phyloP scores from a whole-genome alignment of 1,284 basidiomycete genomes.

The Caloboletus inedulis region DNA sequence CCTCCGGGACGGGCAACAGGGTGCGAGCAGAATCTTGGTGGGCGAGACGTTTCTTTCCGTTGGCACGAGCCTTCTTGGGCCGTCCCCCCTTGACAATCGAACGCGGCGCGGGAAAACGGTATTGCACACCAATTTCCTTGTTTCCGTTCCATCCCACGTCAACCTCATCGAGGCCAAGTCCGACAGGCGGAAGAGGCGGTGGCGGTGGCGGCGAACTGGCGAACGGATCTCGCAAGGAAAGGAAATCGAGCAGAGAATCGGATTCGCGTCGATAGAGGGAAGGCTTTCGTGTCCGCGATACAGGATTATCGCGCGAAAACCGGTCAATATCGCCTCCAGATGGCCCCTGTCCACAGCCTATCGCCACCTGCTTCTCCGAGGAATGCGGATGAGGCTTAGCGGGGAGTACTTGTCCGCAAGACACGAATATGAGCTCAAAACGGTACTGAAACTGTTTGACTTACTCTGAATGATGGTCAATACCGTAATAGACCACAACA shows the following conservation, averaged over 20 bases:
- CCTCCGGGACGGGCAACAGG: slow-evolving; percentile 25
- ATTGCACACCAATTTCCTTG: slow-evolving; percentile 27
- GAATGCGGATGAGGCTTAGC: neutral
- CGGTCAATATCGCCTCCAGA: neutral
- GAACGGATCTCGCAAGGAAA: slow-evolving; percentile 34
- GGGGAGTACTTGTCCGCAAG: slow-evolving; percentile 24
- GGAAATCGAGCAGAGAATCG: slow-evolving; percentile 32
- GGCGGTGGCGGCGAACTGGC: slow-evolving; percentile 33
- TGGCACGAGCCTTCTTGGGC: slow-evolving; percentile 14
- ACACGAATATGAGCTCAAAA: slow-evolving; percentile 1
- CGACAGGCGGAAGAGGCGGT: slow-evolving; percentile 29
- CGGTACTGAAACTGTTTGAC: neutral
- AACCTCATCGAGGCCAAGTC: slow-evolving; percentile 29
- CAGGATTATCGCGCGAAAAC: neutral
- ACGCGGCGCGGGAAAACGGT: slow-evolving; percentile 34
- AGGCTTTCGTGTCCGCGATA: slow-evolving; percentile 17
- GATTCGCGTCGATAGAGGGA: slow-evolving; percentile 24
- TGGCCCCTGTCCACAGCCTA: neutral
- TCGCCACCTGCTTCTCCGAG: slow-evolving; percentile 7
- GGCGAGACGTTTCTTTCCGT: slow-evolving; percentile 22
- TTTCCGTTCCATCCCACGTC: slow-evolving; percentile 28
- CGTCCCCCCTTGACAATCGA: slow-evolving; percentile 25
- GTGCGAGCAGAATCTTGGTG: slow-evolving; percentile 30
- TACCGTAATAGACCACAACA: slow-evolving; percentile 26
- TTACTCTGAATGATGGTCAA: slow-evolving; percentile 26